Percentiles rank a stretch among this genome's conserved stretches.
Evolutionary conservation across 2,329 filamentous ascomycete genomes (phyloP).

Genomic region (Nigrograna mackinnonii): DNA sequence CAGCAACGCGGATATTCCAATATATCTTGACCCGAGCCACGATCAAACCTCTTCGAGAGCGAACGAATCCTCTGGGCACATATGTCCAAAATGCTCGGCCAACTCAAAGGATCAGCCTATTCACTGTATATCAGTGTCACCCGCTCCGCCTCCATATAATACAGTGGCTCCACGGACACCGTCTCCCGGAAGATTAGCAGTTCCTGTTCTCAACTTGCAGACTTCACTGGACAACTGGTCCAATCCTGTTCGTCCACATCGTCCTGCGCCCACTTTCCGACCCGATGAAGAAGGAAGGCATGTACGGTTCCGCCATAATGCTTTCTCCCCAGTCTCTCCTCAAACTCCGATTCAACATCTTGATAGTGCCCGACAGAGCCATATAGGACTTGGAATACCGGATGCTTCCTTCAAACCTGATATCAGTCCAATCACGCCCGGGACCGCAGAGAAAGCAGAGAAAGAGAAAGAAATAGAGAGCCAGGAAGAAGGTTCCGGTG

Average conservation of each 20-base stretch:
- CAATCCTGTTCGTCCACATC: slow-evolving; percentile 7
- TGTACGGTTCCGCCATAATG: slow-evolving; percentile 8
- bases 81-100: slow-evolving; percentile 7
- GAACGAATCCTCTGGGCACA: slow-evolving; percentile 1
- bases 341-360: slow-evolving; percentile 4
- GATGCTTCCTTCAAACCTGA: slow-evolving; percentile 4
- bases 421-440: slow-evolving; percentile 3
- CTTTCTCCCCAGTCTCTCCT: slow-evolving; percentile 8
- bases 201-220: slow-evolving; percentile 6
- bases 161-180: background rate
- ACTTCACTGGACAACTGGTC: slow-evolving; percentile 8
- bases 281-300: slow-evolving; percentile 7
- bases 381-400: slow-evolving; percentile 6
- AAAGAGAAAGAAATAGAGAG: too few relatives aligned
- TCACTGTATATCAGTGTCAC: slow-evolving; percentile 9
- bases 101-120: slow-evolving; percentile 12
- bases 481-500: too few relatives aligned
- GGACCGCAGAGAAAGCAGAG: too few relatives aligned
- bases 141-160: slow-evolving; percentile 4
- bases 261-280: slow-evolving; percentile 8
- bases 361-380: slow-evolving; percentile 4
- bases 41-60: slow-evolving; percentile 2
- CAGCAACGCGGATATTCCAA: slow-evolving; percentile 11
- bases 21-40: slow-evolving; percentile 10
- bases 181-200: slow-evolving; percentile 7